phyloP scores from a whole-genome alignment of 768 basidiomycete genomes.

The Sporobolomyces roseus region DNA sequence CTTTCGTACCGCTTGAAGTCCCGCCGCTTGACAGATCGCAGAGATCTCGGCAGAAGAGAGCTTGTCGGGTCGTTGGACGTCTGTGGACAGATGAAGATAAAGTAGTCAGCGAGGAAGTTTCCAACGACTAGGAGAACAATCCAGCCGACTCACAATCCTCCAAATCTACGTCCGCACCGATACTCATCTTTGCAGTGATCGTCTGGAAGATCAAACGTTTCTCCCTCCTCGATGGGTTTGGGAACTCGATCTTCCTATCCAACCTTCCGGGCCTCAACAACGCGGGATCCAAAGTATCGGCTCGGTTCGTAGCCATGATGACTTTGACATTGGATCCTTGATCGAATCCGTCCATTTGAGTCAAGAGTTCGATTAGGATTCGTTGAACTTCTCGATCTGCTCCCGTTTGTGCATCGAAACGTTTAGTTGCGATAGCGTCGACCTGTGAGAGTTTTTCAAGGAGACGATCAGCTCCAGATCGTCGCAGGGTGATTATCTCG shows the following conservation, averaged over 20 bases:
- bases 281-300: constrained; percentile 95
- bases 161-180: constrained; percentile 93
- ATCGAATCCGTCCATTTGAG: constrained; percentile 99
- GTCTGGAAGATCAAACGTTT: constrained; percentile 98
- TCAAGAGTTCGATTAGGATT: constrained; percentile 90
- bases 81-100: constrained; percentile 51
- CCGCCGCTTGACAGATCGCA: constrained; percentile 92
- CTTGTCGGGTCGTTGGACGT: constrained; percentile 93
- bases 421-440: constrained; percentile 98
- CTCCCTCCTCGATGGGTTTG: constrained; percentile 86
- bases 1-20: constrained; percentile 97
- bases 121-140: neutral
- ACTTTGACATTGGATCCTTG: constrained; percentile 99
- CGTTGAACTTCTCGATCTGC: constrained; percentile 98
- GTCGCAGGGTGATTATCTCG: no score
- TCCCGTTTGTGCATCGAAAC: constrained; percentile 98
- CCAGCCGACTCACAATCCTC: constrained; percentile 74
- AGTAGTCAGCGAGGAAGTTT: neutral
- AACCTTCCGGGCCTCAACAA: constrained; percentile 94
- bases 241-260: constrained; percentile 98
- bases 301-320: constrained; percentile 99
- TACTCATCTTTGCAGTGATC: constrained; percentile 93
- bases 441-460: no score
- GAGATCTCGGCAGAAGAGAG: constrained; percentile 93
- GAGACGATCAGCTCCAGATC: no score